Evolutionary conservation across 2,329 filamentous ascomycete genomes (phyloP).

Genomic region (Curvularia spicifera): DNA sequence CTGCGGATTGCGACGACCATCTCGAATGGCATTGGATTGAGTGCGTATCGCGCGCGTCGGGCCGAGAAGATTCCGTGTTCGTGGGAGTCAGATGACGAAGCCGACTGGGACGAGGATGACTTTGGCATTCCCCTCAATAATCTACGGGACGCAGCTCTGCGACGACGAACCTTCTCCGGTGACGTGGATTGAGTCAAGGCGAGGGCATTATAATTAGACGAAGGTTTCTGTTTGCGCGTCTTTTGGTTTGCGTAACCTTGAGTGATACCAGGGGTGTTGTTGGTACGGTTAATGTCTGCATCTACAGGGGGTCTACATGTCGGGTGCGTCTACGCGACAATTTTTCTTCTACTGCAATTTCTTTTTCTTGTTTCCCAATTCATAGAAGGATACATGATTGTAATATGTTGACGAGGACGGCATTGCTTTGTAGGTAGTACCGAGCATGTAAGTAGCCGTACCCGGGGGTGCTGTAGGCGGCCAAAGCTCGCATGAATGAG

Average conservation of each 20-base stretch:
- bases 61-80: conserved; percentile 56
- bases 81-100: conserved; percentile 65
- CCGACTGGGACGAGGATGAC: conserved; percentile 61
- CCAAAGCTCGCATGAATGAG: conserved; percentile 10
- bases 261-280: conserved; percentile 30
- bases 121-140: conserved; percentile 58
- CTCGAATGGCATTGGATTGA: conserved; percentile 54
- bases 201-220: background rate
- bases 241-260: conserved; percentile 19
- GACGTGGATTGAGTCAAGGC: conserved; percentile 34
- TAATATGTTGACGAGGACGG: conserved; percentile 19
- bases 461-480: background rate
- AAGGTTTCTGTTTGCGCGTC: conserved; percentile 4
- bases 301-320: conserved; percentile 27
- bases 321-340: conserved; percentile 23
- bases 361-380: conserved; percentile 6
- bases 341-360: background rate
- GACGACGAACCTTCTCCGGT: conserved; percentile 32
- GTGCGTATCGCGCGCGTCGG: conserved; percentile 42
- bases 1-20: conserved; percentile 81
- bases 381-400: conserved; percentile 23
- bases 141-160: conserved; percentile 30
- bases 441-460: no score
- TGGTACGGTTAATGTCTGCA: conserved; percentile 24
- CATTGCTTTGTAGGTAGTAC: conserved; percentile 2